A percentile compares a stretch with the other conserved stretches of the same genome.
These are phyloP conservation scores for Favolaschia claudopus DNA, from an alignment of 768 basidiomycete genomes.

Conservation along the genomic window DNA sequence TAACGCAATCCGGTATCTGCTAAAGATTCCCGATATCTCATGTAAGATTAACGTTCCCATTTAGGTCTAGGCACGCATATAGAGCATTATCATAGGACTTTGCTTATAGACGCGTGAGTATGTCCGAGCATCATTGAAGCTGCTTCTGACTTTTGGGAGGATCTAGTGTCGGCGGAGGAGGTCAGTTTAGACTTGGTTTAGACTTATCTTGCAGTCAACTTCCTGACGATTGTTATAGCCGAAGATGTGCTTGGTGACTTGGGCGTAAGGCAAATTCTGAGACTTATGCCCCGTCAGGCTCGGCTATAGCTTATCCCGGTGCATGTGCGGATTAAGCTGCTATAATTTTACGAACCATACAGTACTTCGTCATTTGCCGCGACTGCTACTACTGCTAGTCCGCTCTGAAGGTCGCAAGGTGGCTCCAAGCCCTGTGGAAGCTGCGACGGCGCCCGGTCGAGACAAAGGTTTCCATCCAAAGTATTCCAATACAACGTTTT, in stretches of 20 bases:
- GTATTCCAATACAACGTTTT: constrained; percentile 70
- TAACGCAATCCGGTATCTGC: constrained; percentile 77
- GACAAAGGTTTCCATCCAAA: constrained; percentile 52
- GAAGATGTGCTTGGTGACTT: constrained; percentile 87
- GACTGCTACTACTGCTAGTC: constrained; percentile 1
- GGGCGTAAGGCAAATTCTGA: constrained; percentile 82
- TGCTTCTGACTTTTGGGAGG: too few relatives aligned
- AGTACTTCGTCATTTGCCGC: constrained; percentile 10
- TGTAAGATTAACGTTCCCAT: constrained; percentile 15
- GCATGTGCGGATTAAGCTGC: too few relatives aligned
- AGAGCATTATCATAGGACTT: constrained; percentile 55
- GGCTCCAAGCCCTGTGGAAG: constrained; percentile 43
- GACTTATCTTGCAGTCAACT: too few relatives aligned
- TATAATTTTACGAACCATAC: constrained; percentile 3
- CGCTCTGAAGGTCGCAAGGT: constrained; percentile 2
- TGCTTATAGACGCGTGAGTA: constrained; percentile 68
- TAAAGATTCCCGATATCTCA: neutral
- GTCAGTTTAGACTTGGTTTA: constrained; percentile 32
- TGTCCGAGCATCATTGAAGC: too few relatives aligned
- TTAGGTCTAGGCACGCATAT: constrained; percentile 56
- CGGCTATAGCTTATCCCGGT: constrained; percentile 58
- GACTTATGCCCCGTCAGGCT: constrained; percentile 75
- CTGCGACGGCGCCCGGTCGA: constrained; percentile 44
- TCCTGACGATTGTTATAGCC: constrained; percentile 44
- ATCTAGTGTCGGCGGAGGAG: constrained; percentile 75